Conservation (phyloP, 306 rosid species). For the Prunus salicina region DNA sequence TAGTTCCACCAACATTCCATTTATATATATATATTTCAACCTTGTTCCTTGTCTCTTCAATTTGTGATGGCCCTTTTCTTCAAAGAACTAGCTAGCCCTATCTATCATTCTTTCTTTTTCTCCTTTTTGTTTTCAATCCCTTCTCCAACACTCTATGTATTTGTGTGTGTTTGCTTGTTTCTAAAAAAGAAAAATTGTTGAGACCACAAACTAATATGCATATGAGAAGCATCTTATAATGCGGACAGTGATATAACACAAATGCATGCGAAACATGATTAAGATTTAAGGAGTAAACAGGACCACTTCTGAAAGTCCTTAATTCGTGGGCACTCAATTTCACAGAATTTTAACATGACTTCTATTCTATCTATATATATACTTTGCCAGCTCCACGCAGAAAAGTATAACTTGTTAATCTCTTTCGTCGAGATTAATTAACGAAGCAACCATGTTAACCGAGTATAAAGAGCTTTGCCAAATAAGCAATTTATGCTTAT, state of each 20-base stretch:
- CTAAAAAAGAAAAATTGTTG: neutral
- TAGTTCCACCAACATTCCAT: too few relatives aligned
- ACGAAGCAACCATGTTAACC: too few relatives aligned
- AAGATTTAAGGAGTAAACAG: neutral
- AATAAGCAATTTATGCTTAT: too few relatives aligned
- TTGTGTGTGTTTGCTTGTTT: neutral
- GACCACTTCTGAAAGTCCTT: conserved; percentile 24
- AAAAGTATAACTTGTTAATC: neutral
- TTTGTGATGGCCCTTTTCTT: neutral
- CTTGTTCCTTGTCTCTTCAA: neutral
- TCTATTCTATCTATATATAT: too few relatives aligned
- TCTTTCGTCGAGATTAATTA: neutral
- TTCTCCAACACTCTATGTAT: conserved; percentile 3
- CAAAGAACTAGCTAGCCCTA: neutral
- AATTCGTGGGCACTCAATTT: conserved; percentile 20
- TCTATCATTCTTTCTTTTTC: conserved; percentile 4
- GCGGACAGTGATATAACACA: neutral
- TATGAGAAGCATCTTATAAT: neutral
- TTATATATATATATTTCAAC: too few relatives aligned
- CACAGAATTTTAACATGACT: neutral
- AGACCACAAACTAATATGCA: neutral
- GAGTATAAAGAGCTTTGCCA: too few relatives aligned
- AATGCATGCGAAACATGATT: neutral
- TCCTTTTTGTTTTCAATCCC: neutral
- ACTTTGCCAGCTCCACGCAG: neutral